phyloP scores from a whole-genome alignment of 2,329 filamentous ascomycete species.

The Ophiostoma pallidulum region DNA sequence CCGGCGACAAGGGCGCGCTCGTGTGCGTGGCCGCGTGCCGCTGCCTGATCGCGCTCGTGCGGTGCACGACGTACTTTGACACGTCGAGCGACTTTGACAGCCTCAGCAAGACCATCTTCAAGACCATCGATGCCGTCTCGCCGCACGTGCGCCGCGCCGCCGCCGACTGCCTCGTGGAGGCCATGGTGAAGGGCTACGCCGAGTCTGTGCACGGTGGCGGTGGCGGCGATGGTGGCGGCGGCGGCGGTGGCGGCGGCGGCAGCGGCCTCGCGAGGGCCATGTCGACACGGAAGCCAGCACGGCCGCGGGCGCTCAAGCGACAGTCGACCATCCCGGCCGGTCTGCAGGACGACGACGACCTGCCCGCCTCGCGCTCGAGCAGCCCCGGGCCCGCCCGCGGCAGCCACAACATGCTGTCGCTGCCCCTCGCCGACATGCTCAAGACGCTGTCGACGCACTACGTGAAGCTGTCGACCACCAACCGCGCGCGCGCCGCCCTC shows the following conservation, averaged over 20 bases:
- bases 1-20: conserved; percentile 71
- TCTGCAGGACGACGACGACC: conserved; percentile 64
- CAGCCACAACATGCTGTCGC: conserved; percentile 54
- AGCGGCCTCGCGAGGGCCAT: conserved; percentile 22
- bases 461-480: conserved; percentile 65
- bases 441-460: conserved; percentile 75
- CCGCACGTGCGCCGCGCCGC: conserved; percentile 73
- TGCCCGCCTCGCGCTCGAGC: conserved; percentile 50
- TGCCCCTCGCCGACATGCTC: conserved; percentile 70
- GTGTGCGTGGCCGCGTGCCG: conserved; percentile 71
- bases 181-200: conserved; percentile 73
- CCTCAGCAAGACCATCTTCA: conserved; percentile 72
- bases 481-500: conserved; percentile 71
- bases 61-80: conserved; percentile 70
- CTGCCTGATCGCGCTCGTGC: conserved; percentile 65
- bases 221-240: conserved; percentile 15
- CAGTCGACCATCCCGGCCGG: conserved; percentile 38
- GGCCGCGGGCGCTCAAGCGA: conserved; percentile 48
- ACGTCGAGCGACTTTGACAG: conserved; percentile 87
- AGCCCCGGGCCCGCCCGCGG: conserved; percentile 66
- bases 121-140: conserved; percentile 71
- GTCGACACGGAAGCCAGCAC: conserved; percentile 60
- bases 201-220: conserved; percentile 39
- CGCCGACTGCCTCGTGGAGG: conserved; percentile 72
- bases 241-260: neutral